Conservation (phyloP, 345 rosid species). For the Lepidium africanum region DNA sequence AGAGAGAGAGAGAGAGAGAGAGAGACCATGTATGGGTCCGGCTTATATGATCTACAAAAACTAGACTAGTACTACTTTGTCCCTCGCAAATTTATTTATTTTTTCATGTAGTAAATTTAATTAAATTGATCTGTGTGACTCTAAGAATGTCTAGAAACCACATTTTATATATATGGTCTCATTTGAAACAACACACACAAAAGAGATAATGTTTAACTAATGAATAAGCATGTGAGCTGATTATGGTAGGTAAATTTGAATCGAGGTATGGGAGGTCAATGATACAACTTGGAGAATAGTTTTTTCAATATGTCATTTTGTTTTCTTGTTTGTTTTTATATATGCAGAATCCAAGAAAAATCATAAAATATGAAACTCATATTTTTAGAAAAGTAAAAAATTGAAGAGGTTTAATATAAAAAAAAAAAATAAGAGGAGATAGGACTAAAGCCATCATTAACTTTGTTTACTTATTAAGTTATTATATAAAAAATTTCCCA, state of each 20-base stretch:
- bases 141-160: constrained; percentile 22
- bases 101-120: constrained; percentile 6
- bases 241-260: constrained; percentile 11
- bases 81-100: constrained; percentile 10
- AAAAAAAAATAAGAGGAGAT: background rate
- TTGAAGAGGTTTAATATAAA: no score
- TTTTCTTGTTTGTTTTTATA: constrained; percentile 3
- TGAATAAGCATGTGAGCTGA: constrained; percentile 12
- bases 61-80: constrained; percentile 34
- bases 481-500: background rate
- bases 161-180: constrained; percentile 22
- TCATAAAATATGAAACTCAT: background rate
- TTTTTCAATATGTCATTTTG: constrained; percentile 7
- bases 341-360: background rate
- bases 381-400: background rate
- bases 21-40: constrained; percentile 16
- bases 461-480: background rate
- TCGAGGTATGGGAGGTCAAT: constrained; percentile 13
- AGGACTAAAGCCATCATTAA: background rate
- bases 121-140: background rate
- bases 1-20: background rate
- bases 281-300: constrained; percentile 24
- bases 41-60: constrained; percentile 27
- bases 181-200: constrained; percentile 25
- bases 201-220: constrained; percentile 14